Conservation (phyloP, 495 filamentous ascomycete genomes). For the Penicillium steckii region DNA sequence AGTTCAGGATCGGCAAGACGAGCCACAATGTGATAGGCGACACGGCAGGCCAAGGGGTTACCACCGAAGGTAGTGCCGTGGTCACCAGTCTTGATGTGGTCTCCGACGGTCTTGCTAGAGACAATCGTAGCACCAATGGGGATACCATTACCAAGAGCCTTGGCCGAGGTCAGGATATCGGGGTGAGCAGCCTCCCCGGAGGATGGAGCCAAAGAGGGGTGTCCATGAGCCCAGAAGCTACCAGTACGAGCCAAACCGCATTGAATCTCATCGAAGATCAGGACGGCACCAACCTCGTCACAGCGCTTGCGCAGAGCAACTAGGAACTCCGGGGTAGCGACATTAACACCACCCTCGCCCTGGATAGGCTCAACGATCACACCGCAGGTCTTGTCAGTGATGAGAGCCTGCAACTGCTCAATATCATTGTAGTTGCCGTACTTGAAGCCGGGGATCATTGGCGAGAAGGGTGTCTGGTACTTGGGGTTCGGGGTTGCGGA, state of each 20-base stretch:
- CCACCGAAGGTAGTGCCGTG: slow-evolving; percentile 98
- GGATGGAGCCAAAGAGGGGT: slow-evolving; percentile 51
- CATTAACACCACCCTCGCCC: slow-evolving; percentile 90
- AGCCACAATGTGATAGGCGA: slow-evolving; percentile 82
- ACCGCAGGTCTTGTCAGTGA: slow-evolving; percentile 84
- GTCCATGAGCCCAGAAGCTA: slow-evolving; percentile 80
- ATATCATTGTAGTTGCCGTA: slow-evolving; percentile 86
- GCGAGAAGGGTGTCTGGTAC: slow-evolving; percentile 91
- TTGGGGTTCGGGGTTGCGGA: slow-evolving; percentile 98
- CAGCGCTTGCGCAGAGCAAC: slow-evolving; percentile 74
- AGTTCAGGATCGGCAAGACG: slow-evolving; percentile 65
- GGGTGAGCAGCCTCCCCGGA: slow-evolving; percentile 71
- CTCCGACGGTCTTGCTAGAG: slow-evolving; percentile 64
- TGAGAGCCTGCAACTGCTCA: slow-evolving; percentile 61
- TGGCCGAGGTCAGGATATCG: slow-evolving; percentile 90
- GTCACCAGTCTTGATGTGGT: slow-evolving; percentile 87
- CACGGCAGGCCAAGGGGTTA: slow-evolving; percentile 81
- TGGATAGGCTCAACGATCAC: slow-evolving; percentile 99
- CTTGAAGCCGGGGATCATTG: slow-evolving; percentile 91
- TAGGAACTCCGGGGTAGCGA: slow-evolving; percentile 80
- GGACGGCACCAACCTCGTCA: slow-evolving; percentile 79
- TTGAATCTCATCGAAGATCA: slow-evolving; percentile 97
- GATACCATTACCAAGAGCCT: slow-evolving; percentile 94
- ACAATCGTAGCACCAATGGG: slow-evolving; percentile 92
- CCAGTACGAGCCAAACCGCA: slow-evolving; percentile 88